phyloP scores from a whole-genome alignment of 2,329 filamentous ascomycete genomes.

The Cercospora nicotianae region DNA sequence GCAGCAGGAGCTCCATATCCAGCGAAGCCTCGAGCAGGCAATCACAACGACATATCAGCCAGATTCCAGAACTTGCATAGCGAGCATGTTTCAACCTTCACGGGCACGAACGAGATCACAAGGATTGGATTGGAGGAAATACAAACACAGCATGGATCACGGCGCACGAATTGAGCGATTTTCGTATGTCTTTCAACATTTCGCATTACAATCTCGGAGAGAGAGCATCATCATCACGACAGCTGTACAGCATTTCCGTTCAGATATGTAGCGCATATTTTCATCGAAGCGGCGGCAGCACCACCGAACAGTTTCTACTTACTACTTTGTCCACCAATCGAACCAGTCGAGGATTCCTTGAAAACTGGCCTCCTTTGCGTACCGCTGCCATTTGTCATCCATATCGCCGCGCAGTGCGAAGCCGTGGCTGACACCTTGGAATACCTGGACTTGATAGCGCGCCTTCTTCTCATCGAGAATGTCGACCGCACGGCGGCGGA shows the following conservation, averaged over 20 bases:
- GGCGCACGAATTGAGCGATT: background rate
- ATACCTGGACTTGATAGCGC: slow-evolving; percentile 38
- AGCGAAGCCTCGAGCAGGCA: slow-evolving; percentile 12
- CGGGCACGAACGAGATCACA: background rate
- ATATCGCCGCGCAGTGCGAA: slow-evolving; percentile 42
- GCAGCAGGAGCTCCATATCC: slow-evolving; percentile 9
- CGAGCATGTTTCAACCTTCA: background rate
- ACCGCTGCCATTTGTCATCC: slow-evolving; percentile 48
- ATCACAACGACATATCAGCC: slow-evolving; percentile 15
- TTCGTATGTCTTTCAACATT: background rate
- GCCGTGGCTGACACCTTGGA: slow-evolving; percentile 39
- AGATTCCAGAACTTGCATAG: slow-evolving; percentile 16
- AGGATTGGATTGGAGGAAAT: background rate
- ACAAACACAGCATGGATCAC: slow-evolving; percentile 1
- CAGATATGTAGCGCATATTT: background rate
- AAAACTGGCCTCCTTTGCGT: slow-evolving; percentile 36
- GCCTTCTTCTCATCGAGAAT: slow-evolving; percentile 45
- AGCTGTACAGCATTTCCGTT: background rate
- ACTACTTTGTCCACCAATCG: slow-evolving; percentile 16
- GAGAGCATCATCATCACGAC: slow-evolving; percentile 2
- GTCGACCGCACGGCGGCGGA: slow-evolving; percentile 46
- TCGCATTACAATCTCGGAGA: background rate
- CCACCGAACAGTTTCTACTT: background rate
- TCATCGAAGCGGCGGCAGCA: background rate
- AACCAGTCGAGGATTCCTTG: slow-evolving; percentile 30